These are phyloP conservation scores for Apiosordaria backusii DNA, from an alignment of 495 filamentous ascomycete genomes.

Conservation along the genomic window DNA sequence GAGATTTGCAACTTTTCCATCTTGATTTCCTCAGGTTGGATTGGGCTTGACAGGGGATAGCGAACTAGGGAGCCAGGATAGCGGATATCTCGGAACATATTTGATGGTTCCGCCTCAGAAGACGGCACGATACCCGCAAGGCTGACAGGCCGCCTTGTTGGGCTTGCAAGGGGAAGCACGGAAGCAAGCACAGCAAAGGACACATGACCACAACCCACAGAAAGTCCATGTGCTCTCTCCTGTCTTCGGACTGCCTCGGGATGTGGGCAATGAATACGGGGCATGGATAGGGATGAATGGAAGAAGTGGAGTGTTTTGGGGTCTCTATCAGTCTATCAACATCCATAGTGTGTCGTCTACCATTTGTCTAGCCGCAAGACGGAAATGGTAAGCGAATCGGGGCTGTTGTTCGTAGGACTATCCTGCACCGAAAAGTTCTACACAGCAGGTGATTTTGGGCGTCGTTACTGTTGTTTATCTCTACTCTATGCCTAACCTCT, in stretches of 20 bases:
- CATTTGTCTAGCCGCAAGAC: neutral
- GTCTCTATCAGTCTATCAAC: neutral
- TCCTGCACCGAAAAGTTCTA: neutral
- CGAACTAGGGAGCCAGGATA: neutral
- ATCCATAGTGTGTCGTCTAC: too few species aligned
- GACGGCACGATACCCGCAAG: constrained; percentile 1
- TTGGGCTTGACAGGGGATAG: neutral
- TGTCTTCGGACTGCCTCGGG: neutral
- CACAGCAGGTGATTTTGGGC: neutral
- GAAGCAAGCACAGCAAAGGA: neutral
- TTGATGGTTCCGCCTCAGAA: neutral
- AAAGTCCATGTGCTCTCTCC: neutral
- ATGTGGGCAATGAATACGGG: neutral
- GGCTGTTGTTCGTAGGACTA: neutral
- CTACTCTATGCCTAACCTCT: neutral
- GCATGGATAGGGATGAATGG: neutral
- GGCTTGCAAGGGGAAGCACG: neutral
- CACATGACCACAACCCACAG: neutral
- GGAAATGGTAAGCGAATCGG: neutral
- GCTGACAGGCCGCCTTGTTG: constrained; percentile 9
- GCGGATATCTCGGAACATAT: constrained; percentile 12
- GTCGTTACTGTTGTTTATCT: neutral
- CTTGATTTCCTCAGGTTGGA: neutral
- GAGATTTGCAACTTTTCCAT: neutral
- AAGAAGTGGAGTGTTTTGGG: neutral